phyloP scores from a whole-genome alignment of 1,139 yeast species.

The Sugiyamaella japonica region DNA sequence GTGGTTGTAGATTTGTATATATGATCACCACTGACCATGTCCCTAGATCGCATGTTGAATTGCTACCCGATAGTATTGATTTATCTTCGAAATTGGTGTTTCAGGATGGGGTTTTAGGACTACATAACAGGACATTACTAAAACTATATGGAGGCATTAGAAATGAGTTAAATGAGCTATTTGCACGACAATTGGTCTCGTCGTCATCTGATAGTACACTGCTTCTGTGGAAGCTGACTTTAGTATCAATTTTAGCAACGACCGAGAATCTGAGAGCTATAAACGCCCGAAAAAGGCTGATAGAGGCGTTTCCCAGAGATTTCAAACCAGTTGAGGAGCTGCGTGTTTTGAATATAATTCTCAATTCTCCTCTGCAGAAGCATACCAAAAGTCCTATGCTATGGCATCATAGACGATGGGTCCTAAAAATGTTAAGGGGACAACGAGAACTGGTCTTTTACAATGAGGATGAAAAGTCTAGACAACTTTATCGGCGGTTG shows the following conservation, averaged over 20 bases:
- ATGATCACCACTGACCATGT: neutral
- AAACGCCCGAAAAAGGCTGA: constrained; percentile 36
- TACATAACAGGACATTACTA: constrained; percentile 30
- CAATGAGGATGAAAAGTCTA: neutral
- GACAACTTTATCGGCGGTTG: neutral
- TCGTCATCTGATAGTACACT: neutral
- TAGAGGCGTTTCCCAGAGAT: constrained; percentile 18
- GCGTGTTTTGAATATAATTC: constrained; percentile 34
- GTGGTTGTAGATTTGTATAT: neutral
- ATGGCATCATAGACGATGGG: constrained; percentile 43
- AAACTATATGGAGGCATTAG: constrained; percentile 23
- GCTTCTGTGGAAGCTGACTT: constrained; percentile 24
- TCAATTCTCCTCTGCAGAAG: constrained; percentile 39
- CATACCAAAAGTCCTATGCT: constrained; percentile 44
- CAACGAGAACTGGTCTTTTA: neutral
- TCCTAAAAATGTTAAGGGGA: constrained; percentile 18
- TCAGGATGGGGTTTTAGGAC: constrained; percentile 36
- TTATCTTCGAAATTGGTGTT: constrained; percentile 20
- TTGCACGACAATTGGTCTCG: neutral
- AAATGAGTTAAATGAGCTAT: constrained; percentile 10
- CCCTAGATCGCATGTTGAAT: constrained; percentile 23
- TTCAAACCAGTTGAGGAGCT: constrained; percentile 30
- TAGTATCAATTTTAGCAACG: constrained; percentile 36
- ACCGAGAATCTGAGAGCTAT: constrained; percentile 40
- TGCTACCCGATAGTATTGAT: constrained; percentile 19